phyloP scores from a whole-genome alignment of 2,329 filamentous ascomycete genomes.

The Botrytis aclada region DNA sequence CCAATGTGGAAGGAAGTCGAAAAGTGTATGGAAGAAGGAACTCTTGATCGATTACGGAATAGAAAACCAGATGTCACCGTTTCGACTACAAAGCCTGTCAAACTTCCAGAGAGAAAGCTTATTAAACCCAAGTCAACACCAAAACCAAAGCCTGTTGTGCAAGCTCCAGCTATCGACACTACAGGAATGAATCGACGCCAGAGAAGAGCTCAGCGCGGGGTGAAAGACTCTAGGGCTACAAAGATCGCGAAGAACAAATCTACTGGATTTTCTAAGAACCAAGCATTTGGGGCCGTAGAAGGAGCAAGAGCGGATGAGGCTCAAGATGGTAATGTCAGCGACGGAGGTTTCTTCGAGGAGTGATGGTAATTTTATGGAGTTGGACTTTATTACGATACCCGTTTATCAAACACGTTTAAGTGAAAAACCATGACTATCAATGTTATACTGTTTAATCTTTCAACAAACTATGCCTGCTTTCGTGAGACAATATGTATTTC shows the following conservation, averaged over 20 bases:
- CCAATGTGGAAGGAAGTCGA: conserved; percentile 69
- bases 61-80: conserved; percentile 22
- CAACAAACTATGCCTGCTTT: background rate
- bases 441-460: background rate
- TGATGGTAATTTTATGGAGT: conserved; percentile 21
- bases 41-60: conserved; percentile 35
- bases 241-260: conserved; percentile 33
- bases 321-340: conserved; percentile 47
- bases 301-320: conserved; percentile 24
- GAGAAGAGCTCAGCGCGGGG: conserved; percentile 31
- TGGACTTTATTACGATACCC: conserved; percentile 17
- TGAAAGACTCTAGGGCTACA: conserved; percentile 19
- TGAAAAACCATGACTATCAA: background rate
- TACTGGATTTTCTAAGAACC: conserved; percentile 32
- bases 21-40: conserved; percentile 57
- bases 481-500: background rate
- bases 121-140: conserved; percentile 24
- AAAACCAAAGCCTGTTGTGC: conserved; percentile 9
- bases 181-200: conserved; percentile 36
- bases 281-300: conserved; percentile 33
- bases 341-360: conserved; percentile 57
- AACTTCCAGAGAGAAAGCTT: conserved; percentile 23
- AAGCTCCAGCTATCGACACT: conserved; percentile 27
- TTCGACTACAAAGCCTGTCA: conserved; percentile 24
- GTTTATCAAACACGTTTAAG: conserved; percentile 15